Base-by-base conservation (phyloP, 805 yeast genomes). In the fission yeast (Schizosaccharomyces pombe) region DNA sequence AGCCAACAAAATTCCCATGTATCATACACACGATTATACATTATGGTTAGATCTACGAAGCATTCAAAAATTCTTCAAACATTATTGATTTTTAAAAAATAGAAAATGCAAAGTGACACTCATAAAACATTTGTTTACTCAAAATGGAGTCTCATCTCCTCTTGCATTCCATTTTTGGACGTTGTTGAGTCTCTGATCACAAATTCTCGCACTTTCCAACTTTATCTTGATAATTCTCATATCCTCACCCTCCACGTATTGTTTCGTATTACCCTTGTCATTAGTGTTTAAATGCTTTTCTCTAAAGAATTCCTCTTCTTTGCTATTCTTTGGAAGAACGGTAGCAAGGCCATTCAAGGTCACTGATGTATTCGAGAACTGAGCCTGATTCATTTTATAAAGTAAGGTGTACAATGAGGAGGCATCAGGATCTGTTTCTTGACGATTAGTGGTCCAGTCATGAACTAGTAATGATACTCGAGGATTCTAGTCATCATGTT, bases 381-480 rank as follows among this genome's bases (percentile, higher is more conserved):
- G 94, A 12, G 78, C 72, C 63, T 82, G 89, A 65, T 89, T 89
- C 64, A 89, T 68, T 57, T 76, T 78, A 58, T 82, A 79, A 57
- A 89, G 72, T 52, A 85, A 78, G 64, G 47, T 82, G 64, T 29
- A 72, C 71, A 24, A 74, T 67, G 52, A 49, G 12, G 53, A 49
- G 9, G 67, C 62, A 47, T 64, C 68, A n/a, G 30, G 54, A 39
- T 26, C 30, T 26, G 32, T 19, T 19, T 30, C 33, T 19, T 32
- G 39, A 26, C 53, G 33, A 24, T 30, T 77, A 0, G 85, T 74
- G 14, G 82, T 75, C 95, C 95, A 87, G 62, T 89, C 97, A 64
- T 89, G 97, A 47, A 89, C 77, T 57, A 89, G 70, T 49, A 89
- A 64, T 0, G 95, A 81, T 4, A 89, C 95, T 47, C 76, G 73